phyloP scores from a whole-genome alignment of 83 land plant genomes.

The Thuja plicata region DNA sequence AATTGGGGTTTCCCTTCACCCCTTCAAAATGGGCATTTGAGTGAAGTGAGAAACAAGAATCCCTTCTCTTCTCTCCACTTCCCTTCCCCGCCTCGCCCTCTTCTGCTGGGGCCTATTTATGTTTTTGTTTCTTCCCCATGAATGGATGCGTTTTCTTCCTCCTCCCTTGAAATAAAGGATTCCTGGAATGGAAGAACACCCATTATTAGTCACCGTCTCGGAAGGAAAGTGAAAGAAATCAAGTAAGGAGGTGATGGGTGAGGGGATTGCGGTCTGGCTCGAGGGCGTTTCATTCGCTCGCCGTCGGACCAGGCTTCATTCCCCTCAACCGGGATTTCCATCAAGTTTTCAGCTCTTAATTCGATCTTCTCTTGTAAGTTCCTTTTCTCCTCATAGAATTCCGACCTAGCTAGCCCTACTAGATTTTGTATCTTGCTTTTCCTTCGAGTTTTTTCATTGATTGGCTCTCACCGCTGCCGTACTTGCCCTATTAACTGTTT shows the following conservation, averaged over 20 bases:
- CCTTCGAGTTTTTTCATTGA: neutral
- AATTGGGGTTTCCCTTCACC: neutral
- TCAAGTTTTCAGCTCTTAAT: too few species aligned
- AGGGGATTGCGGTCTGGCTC: constrained; percentile 20
- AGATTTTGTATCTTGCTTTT: neutral
- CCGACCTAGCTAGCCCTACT: neutral
- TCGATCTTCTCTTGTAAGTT: neutral
- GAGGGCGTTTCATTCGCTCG: neutral
- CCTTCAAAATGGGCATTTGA: constrained; percentile 5
- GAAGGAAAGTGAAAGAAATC: too few species aligned
- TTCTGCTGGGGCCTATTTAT: neutral
- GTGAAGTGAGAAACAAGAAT: neutral
- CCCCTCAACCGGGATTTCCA: constrained; percentile 18
- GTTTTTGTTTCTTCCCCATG: neutral
- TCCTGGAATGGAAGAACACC: neutral
- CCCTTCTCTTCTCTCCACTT: neutral
- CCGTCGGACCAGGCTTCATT: constrained; percentile 28
- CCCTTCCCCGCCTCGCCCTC: neutral
- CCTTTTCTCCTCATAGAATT: neutral
- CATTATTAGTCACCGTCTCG: neutral
- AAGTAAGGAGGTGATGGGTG: neutral
- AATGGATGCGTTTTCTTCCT: neutral
- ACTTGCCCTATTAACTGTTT: neutral
- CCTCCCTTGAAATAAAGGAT: neutral
- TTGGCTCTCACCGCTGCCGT: neutral